phyloP scores from a whole-genome alignment of 129 eudicot genomes.

The Heracleum sosnowskyi region DNA sequence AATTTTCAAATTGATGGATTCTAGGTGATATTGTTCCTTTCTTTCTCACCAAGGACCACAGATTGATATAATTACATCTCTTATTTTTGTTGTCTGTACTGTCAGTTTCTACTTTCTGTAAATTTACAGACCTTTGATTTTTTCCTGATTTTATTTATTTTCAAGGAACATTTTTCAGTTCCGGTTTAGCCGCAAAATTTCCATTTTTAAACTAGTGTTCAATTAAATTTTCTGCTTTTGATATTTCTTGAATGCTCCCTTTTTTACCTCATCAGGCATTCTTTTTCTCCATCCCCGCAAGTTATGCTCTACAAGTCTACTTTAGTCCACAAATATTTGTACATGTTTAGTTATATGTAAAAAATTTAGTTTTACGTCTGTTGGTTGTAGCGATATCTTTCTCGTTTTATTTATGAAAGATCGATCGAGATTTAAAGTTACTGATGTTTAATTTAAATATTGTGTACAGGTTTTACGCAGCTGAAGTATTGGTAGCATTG shows the following conservation, averaged over 20 bases:
- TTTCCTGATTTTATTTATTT: neutral
- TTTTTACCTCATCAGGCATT: constrained; percentile 31
- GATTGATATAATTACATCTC: neutral
- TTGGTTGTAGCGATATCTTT: too few relatives aligned
- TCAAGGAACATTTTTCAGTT: neutral
- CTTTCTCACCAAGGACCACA: constrained; percentile 6
- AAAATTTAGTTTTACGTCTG: too few relatives aligned
- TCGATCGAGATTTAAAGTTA: neutral
- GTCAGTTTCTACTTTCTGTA: constrained; percentile 11
- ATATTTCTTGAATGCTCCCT: constrained; percentile 16
- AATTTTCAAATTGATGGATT: neutral
- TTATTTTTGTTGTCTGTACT: neutral
- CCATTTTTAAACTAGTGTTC: constrained; percentile 12
- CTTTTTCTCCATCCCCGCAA: neutral
- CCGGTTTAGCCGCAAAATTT: constrained; percentile 19
- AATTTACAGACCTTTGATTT: neutral
- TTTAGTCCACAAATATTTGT: neutral
- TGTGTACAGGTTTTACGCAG: constrained; percentile 75
- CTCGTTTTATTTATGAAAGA: neutral
- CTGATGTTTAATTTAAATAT: neutral
- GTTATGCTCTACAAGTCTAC: neutral
- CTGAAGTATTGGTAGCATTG: constrained; percentile 86
- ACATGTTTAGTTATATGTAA: neutral
- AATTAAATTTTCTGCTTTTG: constrained; percentile 19
- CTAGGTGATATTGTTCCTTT: constrained; percentile 3